Base-by-base conservation (phyloP, 768 basidiomycete genomes). In the Termitomyces sp. region DNA sequence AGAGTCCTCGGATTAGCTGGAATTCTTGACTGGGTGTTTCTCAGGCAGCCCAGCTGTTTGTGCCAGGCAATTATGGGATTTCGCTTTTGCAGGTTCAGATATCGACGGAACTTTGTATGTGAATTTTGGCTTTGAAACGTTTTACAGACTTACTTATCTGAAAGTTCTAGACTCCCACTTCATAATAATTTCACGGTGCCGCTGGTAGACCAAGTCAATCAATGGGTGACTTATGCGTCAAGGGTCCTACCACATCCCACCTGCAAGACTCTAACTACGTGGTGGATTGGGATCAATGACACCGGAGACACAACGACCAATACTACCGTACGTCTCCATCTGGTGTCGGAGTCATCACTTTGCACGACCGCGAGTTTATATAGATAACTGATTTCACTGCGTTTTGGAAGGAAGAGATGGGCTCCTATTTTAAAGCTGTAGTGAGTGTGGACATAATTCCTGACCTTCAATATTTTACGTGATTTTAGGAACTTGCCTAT, bases 231-330 rank as follows among this genome's bases (percentile, higher is more conserved):
- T 4, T 81, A 74, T 61, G 81, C 76, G 0, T 72, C 78, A 7
- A 64, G 72, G 29, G 69, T 79, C 22, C 66, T 82, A 8, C 78
- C 81, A 3, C 78, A 78, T 60, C 77, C 76, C 3, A 53, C 64
- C 2, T 68, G 61, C 13, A 65, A 78, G 55, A 81, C 81, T 2
- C 65, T 83, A 31, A 76, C 79, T 4, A 70, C 74, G 4, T 84
- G 81, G 81, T 84, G 80, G 80, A 82, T 82, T 56, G 81, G 82
- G 9, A 82, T 82, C 54, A 84, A 82, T 67, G 81, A 83, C 61
- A 82, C 81, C 9, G 78, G 81, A 10, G 82, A 84, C 63, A 76
- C 76, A 1, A 54, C 78, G 26, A 65, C 64, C 29, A 81, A 80
- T 59, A 55, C 71, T 10, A 73, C 73, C 15, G 71, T 73, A 62